Evolutionary conservation across 345 rosid genomes (phyloP).

Genomic region (Syzygium grande): DNA sequence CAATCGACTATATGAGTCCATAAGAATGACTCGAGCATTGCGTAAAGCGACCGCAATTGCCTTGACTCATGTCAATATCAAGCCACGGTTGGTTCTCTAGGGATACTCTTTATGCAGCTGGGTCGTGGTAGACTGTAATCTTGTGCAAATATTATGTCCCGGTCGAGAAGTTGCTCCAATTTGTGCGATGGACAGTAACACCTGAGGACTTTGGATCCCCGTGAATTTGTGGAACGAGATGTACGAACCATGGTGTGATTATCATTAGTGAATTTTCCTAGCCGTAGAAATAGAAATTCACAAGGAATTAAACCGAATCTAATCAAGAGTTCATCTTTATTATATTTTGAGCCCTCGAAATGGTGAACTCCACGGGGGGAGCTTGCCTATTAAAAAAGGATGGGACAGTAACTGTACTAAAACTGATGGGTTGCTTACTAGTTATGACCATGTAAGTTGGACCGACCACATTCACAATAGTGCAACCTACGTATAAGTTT

Average conservation of each 20-base stretch:
- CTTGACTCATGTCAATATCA: fast-evolving
- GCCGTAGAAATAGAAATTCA: background rate
- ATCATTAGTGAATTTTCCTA: background rate
- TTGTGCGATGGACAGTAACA: background rate
- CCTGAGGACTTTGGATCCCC: background rate
- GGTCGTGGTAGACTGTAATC: background rate
- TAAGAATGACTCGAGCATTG: background rate
- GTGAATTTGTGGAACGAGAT: background rate
- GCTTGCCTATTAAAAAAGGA: background rate
- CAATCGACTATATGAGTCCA: background rate
- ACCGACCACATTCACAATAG: background rate
- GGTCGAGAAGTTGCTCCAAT: background rate
- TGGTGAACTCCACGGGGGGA: background rate
- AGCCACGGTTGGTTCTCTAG: background rate
- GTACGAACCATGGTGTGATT: background rate
- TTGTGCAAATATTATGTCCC: background rate
- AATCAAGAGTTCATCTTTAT: background rate
- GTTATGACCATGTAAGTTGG: background rate
- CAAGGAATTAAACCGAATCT: background rate
- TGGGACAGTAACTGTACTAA: background rate
- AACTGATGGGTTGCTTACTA: background rate
- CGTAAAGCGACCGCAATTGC: background rate
- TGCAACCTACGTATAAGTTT: background rate
- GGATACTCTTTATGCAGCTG: background rate
- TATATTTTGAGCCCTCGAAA: background rate